Evolutionary conservation across 1,284 basidiomycete genomes (phyloP).

Genomic region (Neonothopanus nambi): DNA sequence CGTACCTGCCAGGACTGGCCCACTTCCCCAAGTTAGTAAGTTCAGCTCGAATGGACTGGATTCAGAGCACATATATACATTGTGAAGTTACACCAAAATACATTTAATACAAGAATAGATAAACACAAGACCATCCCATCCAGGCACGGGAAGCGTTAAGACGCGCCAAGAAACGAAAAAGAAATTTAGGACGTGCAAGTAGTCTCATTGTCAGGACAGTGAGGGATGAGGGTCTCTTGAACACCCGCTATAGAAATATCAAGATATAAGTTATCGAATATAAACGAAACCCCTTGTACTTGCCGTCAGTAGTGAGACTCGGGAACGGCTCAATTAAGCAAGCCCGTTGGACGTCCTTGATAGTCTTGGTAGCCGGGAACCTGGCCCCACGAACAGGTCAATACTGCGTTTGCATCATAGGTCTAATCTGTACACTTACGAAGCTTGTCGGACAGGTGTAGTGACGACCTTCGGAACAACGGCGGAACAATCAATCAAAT

Average conservation of each 20-base stretch:
- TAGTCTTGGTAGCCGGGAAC: constrained; percentile 21
- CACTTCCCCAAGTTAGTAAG: too few species aligned
- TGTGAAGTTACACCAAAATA: too few species aligned
- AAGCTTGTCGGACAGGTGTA: constrained; percentile 11
- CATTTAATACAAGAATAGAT: too few species aligned
- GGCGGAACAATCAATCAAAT: constrained; percentile 29
- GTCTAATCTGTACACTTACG: background rate
- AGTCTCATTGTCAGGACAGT: constrained; percentile 7
- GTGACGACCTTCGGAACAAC: constrained; percentile 23
- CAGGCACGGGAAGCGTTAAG: too few species aligned
- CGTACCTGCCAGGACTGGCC: too few species aligned
- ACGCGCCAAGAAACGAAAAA: too few species aligned
- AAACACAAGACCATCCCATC: too few species aligned
- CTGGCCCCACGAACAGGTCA: background rate
- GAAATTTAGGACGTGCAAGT: background rate
- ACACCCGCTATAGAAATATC: background rate
- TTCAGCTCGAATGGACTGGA: too few species aligned
- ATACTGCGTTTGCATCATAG: background rate
- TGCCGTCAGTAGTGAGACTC: constrained; percentile 7
- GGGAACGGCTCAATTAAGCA: constrained; percentile 9
- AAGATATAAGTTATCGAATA: background rate
- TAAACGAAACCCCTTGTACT: too few species aligned
- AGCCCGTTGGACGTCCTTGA: constrained; percentile 17
- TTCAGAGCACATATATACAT: too few species aligned
- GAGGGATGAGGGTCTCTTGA: constrained; percentile 6